A percentile compares a stretch with the other conserved stretches of the same genome.
Conservation (phyloP, 2,329 filamentous ascomycete species). For the Ascochyta pisi region DNA sequence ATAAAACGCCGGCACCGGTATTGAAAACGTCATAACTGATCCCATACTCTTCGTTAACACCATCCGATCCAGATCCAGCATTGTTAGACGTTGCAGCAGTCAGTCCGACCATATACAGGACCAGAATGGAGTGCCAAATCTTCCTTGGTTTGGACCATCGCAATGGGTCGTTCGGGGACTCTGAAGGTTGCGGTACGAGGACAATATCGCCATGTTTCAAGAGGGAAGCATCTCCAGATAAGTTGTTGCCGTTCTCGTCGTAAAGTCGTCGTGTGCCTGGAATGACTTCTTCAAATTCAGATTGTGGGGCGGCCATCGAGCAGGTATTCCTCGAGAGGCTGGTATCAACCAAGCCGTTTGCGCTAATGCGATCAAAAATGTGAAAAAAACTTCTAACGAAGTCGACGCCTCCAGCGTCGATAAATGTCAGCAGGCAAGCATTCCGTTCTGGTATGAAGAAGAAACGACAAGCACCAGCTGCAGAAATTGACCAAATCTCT, state of each 20-base stretch:
- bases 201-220: slow-evolving; percentile 48
- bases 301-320: slow-evolving; percentile 15
- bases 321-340: background rate
- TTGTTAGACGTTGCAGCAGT: slow-evolving; percentile 31
- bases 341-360: slow-evolving; percentile 6
- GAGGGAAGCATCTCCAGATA: slow-evolving; percentile 36
- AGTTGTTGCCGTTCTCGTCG: slow-evolving; percentile 32
- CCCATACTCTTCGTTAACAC: slow-evolving; percentile 27
- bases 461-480: slow-evolving; percentile 3
- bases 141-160: slow-evolving; percentile 60
- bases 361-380: slow-evolving; percentile 15
- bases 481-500: slow-evolving; percentile 17
- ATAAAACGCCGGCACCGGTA: slow-evolving; percentile 26
- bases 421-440: slow-evolving; percentile 28
- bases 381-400: slow-evolving; percentile 18
- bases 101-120: slow-evolving; percentile 26
- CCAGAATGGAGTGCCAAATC: slow-evolving; percentile 29
- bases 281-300: slow-evolving; percentile 25
- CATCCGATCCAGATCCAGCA: slow-evolving; percentile 27
- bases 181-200: slow-evolving; percentile 60
- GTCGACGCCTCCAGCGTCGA: slow-evolving; percentile 30
- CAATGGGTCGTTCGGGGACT: slow-evolving; percentile 57
- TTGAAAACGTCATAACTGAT: slow-evolving; percentile 31
- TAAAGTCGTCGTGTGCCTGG: slow-evolving; percentile 28
- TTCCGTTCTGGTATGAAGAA: slow-evolving; percentile 15